Conservation (phyloP, 306 rosid genomes). For the Hippophae gyantsensis region DNA sequence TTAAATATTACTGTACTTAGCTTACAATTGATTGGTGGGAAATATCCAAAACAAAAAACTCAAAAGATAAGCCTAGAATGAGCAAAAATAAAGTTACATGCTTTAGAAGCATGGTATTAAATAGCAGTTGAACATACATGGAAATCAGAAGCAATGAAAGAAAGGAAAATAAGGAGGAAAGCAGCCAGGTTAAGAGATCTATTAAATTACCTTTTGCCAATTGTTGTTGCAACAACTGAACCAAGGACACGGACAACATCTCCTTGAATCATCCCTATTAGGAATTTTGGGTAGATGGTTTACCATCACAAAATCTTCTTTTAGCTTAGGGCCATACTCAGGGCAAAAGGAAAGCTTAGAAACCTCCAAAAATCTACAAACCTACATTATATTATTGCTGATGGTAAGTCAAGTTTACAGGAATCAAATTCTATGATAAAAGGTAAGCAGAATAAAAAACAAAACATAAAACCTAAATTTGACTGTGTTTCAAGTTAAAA, state of each 20-base stretch:
- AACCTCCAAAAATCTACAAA: conserved; percentile 49
- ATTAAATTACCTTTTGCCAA: conserved; percentile 38
- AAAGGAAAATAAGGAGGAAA: too few relatives aligned
- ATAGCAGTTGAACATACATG: too few relatives aligned
- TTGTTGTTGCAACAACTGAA: conserved; percentile 24
- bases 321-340: conserved; percentile 42
- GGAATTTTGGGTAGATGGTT: conserved; percentile 32
- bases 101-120: too few relatives aligned
- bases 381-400: conserved; percentile 22
- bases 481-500: too few relatives aligned
- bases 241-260: conserved; percentile 17
- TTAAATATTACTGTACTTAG: too few relatives aligned
- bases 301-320: conserved; percentile 49
- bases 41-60: too few relatives aligned
- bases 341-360: conserved; percentile 37
- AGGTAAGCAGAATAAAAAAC: neutral
- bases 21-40: too few relatives aligned
- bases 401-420: neutral
- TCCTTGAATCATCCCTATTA: conserved; percentile 22
- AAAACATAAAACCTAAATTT: neutral
- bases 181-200: neutral
- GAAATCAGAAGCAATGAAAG: too few relatives aligned
- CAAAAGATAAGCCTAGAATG: too few relatives aligned
- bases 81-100: too few relatives aligned
- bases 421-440: neutral